These are phyloP conservation scores for Fusarium nygamai DNA, from an alignment of 2,329 filamentous ascomycete genomes.

Conservation along the genomic window DNA sequence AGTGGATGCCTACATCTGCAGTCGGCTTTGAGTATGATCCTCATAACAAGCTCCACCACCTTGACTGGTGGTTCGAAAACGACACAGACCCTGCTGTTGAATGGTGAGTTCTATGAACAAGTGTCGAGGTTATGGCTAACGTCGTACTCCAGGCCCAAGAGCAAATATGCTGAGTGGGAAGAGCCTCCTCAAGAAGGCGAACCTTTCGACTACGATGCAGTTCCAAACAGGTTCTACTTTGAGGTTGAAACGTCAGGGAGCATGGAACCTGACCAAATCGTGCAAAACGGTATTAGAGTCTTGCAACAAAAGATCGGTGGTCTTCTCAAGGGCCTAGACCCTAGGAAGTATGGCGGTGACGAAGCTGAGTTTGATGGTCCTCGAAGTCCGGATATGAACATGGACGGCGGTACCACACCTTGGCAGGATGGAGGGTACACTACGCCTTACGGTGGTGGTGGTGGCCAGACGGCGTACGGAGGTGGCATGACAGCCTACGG, in stretches of 20 bases:
- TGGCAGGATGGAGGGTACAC: conserved; percentile 74
- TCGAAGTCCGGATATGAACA: conserved; percentile 71
- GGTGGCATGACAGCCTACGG: conserved; percentile 74
- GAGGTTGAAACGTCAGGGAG: conserved; percentile 91
- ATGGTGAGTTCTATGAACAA: conserved; percentile 69
- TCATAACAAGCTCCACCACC: conserved; percentile 92
- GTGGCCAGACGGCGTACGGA: conserved; percentile 72
- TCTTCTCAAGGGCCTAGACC: conserved; percentile 70
- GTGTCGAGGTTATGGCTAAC: background rate
- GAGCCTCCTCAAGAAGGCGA: conserved; percentile 83
- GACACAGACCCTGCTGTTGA: conserved; percentile 77
- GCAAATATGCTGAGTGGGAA: conserved; percentile 82
- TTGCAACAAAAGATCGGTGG: conserved; percentile 90
- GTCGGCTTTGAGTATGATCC: conserved; percentile 98
- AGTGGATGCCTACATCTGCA: conserved; percentile 93
- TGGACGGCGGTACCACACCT: conserved; percentile 65
- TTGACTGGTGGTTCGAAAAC: conserved; percentile 93
- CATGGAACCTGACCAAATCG: conserved; percentile 88
- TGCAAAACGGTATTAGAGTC: conserved; percentile 87
- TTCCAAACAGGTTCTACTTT: conserved; percentile 87
- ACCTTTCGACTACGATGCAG: conserved; percentile 89
- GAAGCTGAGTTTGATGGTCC: conserved; percentile 71
- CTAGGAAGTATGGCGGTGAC: conserved; percentile 61
- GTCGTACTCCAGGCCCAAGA: conserved; percentile 72
- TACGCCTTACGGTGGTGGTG: conserved; percentile 68